Base-by-base conservation (phyloP, 345 rosid species). In the Eucalyptus erythrocorys region DNA sequence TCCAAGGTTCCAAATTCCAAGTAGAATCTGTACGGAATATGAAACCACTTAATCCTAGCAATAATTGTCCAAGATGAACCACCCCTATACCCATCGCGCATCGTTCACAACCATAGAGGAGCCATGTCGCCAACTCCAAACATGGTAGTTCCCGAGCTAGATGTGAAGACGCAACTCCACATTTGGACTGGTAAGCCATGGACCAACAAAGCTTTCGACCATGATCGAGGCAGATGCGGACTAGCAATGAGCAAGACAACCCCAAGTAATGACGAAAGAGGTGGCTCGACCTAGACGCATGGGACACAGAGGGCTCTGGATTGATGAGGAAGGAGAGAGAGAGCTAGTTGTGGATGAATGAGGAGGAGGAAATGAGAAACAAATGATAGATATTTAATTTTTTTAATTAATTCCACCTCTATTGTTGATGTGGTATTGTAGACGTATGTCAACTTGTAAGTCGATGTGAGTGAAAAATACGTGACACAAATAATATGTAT, bases 11-110 rank as follows among this genome's bases (percentile, higher is more conserved):
- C 4, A 17, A 50, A 0, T 50, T 50, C 53, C 10, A 51, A 51
- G 57, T 51, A 51, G 0, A 21, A 0, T 3, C 0, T 21, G 10
- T 51, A 51, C 1, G 0, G 0, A 1, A 51, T 1, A 51, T 51
- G 2, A 8, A 51, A 51, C 10, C 0, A 0, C 10, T 48, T 0
- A 51, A 51, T 12, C 22, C 19, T 66, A 10, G 42, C 22, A 2
- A 7, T 19, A 22, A 32, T 34, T 2, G 1, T 68, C 80, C 80
- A 9, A 34, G 13, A 37, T 40, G 24, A 34, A 68, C 37, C 43
- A 34, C 66, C 26, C 12, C 81, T 24, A 17, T 71, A 11, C 0
- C 22, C 81, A 1, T 21, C 0, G 0, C 3, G 8, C 81, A 21
- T 37, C 14, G 1, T 42, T 19, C 1, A 4, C 7, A 34, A 0